Evolutionary conservation across 139 green algal species (phyloP), one percentile per base, ranked within the genome.

Genomic region (Diplosphaera chodatii): DNA sequence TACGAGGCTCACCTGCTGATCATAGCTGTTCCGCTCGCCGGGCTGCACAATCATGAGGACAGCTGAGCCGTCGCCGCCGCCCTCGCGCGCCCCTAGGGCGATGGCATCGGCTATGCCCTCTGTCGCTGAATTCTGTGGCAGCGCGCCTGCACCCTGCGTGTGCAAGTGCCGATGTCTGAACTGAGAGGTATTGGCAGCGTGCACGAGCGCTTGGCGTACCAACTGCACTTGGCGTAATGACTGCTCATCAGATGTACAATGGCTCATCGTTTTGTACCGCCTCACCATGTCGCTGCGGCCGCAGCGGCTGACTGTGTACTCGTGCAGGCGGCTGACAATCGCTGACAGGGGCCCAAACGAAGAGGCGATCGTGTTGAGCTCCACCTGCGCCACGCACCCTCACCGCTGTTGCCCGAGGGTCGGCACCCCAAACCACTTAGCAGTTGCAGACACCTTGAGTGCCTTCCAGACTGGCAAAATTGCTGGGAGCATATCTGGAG

Each of bases 311-410:
- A 85, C 30, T 21, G 91, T 70, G 75, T 89, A 89, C 27, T 33
- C 41, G 78, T 97, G 92, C 77, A 97, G 74, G 27, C 65, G 72
- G 8, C 82, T 80, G 18, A 89, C 85, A 33, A 91, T 77, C 1
- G 85, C 87, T 40, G 69, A 80, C 21, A 98, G 88, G 78, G 86
- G 92, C 27, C 85, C 92, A 78, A 99, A 99, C 27, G 88, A 96
- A 1, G 89, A 93, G n/a, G 93, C 89, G 37, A 99, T 98, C 8
- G 94, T 99, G 88, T 99, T 98, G 27, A 99, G 72, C 86, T 98
- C 95, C 34, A 99, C 92, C 85, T 98, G 87, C 68, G 82, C 21
- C 1, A 75, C n/a, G 27, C 64, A 48, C n/a, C n/a, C n/a, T n/a
- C n/a, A n/a, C n/a, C n/a, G n/a, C n/a, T n/a, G n/a, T n/a, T n/a